phyloP scores from a whole-genome alignment of 495 filamentous ascomycete species.

The Neurospora sp. region DNA sequence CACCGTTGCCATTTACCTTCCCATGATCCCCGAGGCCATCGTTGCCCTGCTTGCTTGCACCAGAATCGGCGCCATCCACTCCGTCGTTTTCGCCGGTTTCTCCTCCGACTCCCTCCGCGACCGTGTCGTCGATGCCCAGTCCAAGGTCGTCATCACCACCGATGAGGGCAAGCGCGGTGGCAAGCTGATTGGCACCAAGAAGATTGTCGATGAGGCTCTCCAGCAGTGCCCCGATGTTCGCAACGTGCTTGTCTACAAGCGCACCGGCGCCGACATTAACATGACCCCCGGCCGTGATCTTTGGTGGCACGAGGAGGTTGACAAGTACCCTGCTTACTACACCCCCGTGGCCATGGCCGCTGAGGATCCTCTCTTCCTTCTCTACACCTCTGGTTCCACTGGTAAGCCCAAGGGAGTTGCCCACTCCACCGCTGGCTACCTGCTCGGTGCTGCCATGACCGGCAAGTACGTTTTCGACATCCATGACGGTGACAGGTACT shows the following conservation, averaged over 20 bases:
- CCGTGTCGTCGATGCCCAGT: constrained; percentile 82
- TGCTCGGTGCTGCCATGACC: constrained; percentile 82
- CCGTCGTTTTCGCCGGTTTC: constrained; percentile 97
- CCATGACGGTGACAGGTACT: constrained; percentile 84
- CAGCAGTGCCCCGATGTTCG: constrained; percentile 91
- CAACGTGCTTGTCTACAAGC: constrained; percentile 84
- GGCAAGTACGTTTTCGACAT: constrained; percentile 99
- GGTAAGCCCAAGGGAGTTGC: constrained; percentile 98
- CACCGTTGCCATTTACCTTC: constrained; percentile 92
- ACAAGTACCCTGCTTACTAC: constrained; percentile 88
- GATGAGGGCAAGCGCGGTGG: constrained; percentile 97
- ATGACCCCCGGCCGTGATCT: constrained; percentile 80
- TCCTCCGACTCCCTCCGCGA: constrained; percentile 94
- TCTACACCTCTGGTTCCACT: constrained; percentile 96
- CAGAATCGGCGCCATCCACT: constrained; percentile 93
- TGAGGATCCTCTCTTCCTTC: constrained; percentile 92
- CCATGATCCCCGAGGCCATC: constrained; percentile 96
- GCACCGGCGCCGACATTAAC: constrained; percentile 87
- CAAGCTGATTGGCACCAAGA: constrained; percentile 96
- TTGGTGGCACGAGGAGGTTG: constrained; percentile 98
- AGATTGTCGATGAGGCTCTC: constrained; percentile 96
- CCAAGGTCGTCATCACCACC: constrained; percentile 87
- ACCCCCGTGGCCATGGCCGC: constrained; percentile 78
- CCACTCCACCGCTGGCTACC: constrained; percentile 94
- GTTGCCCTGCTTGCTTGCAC: constrained; percentile 84